These are phyloP conservation scores for Kodamaea sagamina DNA, from an alignment of 805 yeast species.

Conservation along the genomic window DNA sequence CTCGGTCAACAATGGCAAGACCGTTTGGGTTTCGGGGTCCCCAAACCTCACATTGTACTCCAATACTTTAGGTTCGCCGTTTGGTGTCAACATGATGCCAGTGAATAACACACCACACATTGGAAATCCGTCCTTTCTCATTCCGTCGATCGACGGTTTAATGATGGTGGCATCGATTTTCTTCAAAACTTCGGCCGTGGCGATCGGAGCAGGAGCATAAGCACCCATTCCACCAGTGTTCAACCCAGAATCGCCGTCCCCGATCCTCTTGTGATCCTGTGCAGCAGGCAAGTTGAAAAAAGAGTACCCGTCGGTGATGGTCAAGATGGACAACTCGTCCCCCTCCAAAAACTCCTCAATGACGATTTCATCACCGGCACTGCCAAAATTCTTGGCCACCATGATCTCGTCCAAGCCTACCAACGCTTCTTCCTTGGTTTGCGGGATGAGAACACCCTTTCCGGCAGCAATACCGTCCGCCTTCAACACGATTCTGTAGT, in stretches of 20 bases:
- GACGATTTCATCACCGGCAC: conserved; percentile 90
- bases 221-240: conserved; percentile 99
- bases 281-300: conserved; percentile 92
- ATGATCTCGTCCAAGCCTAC: conserved; percentile 83
- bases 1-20: conserved; percentile 77
- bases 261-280: conserved; percentile 96
- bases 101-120: conserved; percentile 95
- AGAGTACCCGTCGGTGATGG: conserved; percentile 92
- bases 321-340: conserved; percentile 90
- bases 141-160: conserved; percentile 91
- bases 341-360: conserved; percentile 96
- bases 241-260: conserved; percentile 89
- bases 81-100: conserved; percentile 86
- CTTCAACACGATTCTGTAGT: conserved; percentile 84
- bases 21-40: conserved; percentile 98
- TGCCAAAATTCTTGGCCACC: conserved; percentile 86
- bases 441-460: conserved; percentile 95
- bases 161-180: conserved; percentile 75
- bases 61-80: conserved; percentile 84
- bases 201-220: conserved; percentile 96
- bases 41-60: conserved; percentile 99
- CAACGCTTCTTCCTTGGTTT: conserved; percentile 77
- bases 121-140: conserved; percentile 94
- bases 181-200: conserved; percentile 69
- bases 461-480: conserved; percentile 99